Percentiles rank a stretch among this genome's conserved stretches.
phyloP scores from a whole-genome alignment of 2,329 filamentous ascomycete species.

The Huntiella decipiens region DNA sequence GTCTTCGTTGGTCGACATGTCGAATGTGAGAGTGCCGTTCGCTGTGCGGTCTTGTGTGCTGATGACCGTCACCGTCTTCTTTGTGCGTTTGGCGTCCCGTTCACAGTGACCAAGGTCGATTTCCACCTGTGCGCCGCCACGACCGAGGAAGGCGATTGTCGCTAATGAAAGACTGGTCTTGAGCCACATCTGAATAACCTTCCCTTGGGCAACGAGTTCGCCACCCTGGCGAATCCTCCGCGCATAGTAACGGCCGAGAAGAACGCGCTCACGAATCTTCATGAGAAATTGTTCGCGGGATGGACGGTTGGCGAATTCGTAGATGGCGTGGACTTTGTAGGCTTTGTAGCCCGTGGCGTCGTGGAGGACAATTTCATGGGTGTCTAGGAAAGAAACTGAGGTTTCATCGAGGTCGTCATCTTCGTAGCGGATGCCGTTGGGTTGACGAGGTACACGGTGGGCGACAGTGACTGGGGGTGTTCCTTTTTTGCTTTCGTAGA shows the following conservation, averaged over 20 bases:
- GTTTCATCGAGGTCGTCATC: conserved; percentile 9
- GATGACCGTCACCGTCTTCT: conserved; percentile 3
- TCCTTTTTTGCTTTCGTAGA: conserved; percentile 8
- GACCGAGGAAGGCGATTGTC: conserved; percentile 9
- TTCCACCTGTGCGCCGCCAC: conserved; percentile 8
- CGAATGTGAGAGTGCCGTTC: conserved; percentile 3
- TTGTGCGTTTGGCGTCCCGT: conserved; percentile 4
- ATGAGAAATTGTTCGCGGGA: conserved; percentile 9
- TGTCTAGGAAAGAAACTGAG: conserved; percentile 9
- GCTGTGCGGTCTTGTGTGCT: conserved; percentile 5
- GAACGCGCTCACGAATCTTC: conserved; percentile 9
- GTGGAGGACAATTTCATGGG: conserved; percentile 7
- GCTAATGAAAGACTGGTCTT: conserved; percentile 6
- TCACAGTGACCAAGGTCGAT: conserved; percentile 7
- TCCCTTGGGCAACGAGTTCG: conserved; percentile 7
- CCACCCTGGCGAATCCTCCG: conserved; percentile 4
- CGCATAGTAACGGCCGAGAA: conserved; percentile 6
- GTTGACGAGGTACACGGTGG: conserved; percentile 5
- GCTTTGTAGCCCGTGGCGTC: conserved; percentile 7
- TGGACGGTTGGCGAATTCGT: conserved; percentile 7
- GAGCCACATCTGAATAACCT: conserved; percentile 9
- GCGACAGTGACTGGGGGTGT: conserved; percentile 4
- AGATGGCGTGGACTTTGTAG: conserved; percentile 8
- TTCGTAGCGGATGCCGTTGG: conserved; percentile 8
- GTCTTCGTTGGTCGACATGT: conserved; percentile 7